These are phyloP conservation scores for Gloeopeniophorella convolvens DNA, from an alignment of 768 basidiomycete species.

Conservation along the genomic window DNA sequence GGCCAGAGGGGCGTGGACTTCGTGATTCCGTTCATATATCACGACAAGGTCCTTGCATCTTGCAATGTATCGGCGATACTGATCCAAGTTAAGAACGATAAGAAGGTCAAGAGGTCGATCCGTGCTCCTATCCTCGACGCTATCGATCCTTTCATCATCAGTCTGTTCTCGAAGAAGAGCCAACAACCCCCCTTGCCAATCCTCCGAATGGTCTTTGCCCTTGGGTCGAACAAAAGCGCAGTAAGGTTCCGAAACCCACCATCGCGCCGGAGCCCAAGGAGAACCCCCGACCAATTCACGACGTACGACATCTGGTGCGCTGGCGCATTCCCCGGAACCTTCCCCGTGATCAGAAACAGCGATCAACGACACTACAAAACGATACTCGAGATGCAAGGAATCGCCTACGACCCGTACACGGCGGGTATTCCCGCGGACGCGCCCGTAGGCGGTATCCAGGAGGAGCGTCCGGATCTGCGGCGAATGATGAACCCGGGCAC, in stretches of 20 bases:
- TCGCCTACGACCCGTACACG: no score
- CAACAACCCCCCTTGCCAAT: no score
- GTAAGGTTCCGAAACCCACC: background rate
- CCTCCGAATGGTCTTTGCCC: slow-evolving; percentile 27
- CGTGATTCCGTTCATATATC: slow-evolving; percentile 24
- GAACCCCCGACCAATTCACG: slow-evolving; percentile 3
- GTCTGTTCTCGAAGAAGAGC: slow-evolving; percentile 19
- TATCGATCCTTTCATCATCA: slow-evolving; percentile 25
- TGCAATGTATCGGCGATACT: slow-evolving; percentile 25
- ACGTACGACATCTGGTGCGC: slow-evolving; percentile 20
- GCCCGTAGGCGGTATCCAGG: no score
- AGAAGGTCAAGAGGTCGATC: slow-evolving; percentile 11
- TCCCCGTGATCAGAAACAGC: no score
- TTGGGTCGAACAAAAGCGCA: slow-evolving; percentile 14
- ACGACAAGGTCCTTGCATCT: background rate
- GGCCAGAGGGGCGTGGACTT: slow-evolving; percentile 24
- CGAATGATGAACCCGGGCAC: no score
- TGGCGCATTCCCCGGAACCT: no score
- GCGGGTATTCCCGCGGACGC: no score
- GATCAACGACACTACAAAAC: no score
- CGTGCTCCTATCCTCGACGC: slow-evolving; percentile 18
- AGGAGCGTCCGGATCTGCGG: no score
- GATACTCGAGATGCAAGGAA: no score
- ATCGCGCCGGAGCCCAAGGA: background rate
- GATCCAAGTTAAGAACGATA: slow-evolving; percentile 25